A percentile compares a stretch with the other conserved stretches of the same genome.
These are phyloP conservation scores for Dimargaris cristalligena DNA, from an alignment of 192 early-diverging fungal genomes.

Conservation along the genomic window DNA sequence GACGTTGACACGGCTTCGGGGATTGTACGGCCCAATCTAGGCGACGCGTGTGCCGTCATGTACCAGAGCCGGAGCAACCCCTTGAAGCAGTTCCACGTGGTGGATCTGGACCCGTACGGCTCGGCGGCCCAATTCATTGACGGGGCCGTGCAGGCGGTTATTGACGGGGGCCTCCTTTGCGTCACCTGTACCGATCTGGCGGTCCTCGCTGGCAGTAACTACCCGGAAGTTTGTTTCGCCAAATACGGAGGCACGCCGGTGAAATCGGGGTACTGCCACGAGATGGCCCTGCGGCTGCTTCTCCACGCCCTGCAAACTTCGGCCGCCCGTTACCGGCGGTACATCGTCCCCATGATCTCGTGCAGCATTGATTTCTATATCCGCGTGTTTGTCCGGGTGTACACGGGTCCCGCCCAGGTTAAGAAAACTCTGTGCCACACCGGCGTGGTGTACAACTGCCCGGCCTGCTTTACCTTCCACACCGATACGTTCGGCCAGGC, in stretches of 20 bases:
- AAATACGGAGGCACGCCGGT: slow-evolving; percentile 90
- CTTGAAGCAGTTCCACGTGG: slow-evolving; percentile 52
- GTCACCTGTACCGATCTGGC: slow-evolving; percentile 98
- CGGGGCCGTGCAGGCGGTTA: slow-evolving; percentile 77
- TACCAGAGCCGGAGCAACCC: slow-evolving; percentile 40
- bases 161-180: slow-evolving; percentile 78
- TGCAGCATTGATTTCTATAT: slow-evolving; percentile 98
- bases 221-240: slow-evolving; percentile 73
- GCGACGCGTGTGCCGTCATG: slow-evolving; percentile 67
- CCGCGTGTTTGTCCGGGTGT: slow-evolving; percentile 85
- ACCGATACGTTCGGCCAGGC: slow-evolving; percentile 58
- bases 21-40: slow-evolving; percentile 60
- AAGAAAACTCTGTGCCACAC: slow-evolving; percentile 74
- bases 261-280: slow-evolving; percentile 80
- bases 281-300: slow-evolving; percentile 85
- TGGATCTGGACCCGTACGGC: slow-evolving; percentile 96
- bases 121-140: slow-evolving; percentile 91
- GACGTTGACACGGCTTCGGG: slow-evolving; percentile 20
- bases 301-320: slow-evolving; percentile 67
- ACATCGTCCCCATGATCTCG: slow-evolving; percentile 75
- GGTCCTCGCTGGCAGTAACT: slow-evolving; percentile 75
- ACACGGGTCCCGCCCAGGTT: slow-evolving; percentile 46
- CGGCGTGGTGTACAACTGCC: slow-evolving; percentile 67
- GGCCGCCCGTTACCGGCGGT: slow-evolving; percentile 66
- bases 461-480: slow-evolving; percentile 56